Conservation (phyloP, 208 protist genomes). For the Trypanosoma avium region DNA sequence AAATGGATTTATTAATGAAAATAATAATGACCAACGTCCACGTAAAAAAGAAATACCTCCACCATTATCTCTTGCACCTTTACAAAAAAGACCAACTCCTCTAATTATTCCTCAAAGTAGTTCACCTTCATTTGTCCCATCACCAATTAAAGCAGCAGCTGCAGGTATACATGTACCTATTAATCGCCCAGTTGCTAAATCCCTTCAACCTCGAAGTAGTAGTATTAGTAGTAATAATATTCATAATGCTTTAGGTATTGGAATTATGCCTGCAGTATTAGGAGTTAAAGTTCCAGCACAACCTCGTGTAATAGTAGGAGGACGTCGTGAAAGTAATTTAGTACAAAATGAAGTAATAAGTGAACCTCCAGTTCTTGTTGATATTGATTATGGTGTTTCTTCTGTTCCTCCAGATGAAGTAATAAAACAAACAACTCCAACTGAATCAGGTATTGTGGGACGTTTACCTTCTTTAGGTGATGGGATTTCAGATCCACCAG, state of each 20-base stretch:
- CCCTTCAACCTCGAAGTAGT: background rate
- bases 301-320: background rate
- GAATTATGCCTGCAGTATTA: conserved; percentile 11
- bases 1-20: background rate
- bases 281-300: conserved; percentile 20
- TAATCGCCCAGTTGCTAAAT: background rate
- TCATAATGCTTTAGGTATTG: background rate
- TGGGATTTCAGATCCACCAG: background rate
- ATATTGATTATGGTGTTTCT: conserved; percentile 20
- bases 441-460: background rate
- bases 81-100: conserved; percentile 1
- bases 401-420: background rate
- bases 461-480: conserved; percentile 15
- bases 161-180: background rate
- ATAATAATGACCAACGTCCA: background rate
- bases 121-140: background rate
- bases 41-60: background rate
- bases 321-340: background rate
- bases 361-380: conserved; percentile 12
- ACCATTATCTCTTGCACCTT: conserved; percentile 2
- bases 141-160: background rate
- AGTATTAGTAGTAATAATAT: background rate
- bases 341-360: background rate
- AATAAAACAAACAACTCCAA: background rate
- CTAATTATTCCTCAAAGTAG: background rate